Evolutionary conservation across 2,329 filamentous ascomycete species (phyloP).

Genomic region (Fusarium heterosporum): DNA sequence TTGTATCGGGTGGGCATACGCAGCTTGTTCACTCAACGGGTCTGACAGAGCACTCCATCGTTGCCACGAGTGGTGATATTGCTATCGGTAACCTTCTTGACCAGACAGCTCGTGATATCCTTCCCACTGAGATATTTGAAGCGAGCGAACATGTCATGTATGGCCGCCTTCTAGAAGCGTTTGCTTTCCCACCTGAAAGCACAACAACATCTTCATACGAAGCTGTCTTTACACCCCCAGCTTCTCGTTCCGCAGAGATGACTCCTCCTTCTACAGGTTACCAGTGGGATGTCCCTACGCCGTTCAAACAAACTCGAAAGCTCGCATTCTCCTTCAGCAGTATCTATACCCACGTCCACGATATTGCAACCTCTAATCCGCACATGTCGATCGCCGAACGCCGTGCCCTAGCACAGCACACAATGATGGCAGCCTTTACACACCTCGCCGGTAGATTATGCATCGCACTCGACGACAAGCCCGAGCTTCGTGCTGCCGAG

Average conservation of each 20-base stretch:
- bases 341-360: slow-evolving; percentile 66
- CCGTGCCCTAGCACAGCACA: slow-evolving; percentile 74
- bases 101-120: slow-evolving; percentile 81
- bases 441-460: slow-evolving; percentile 83
- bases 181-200: slow-evolving; percentile 71
- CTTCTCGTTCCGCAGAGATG: slow-evolving; percentile 69
- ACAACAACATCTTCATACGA: slow-evolving; percentile 47
- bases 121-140: slow-evolving; percentile 71
- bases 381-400: slow-evolving; percentile 70
- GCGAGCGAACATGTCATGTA: slow-evolving; percentile 77
- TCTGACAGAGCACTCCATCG: slow-evolving; percentile 75
- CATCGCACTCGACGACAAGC: slow-evolving; percentile 66
- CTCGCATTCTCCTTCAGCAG: slow-evolving; percentile 80
- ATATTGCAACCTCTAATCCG: slow-evolving; percentile 56
- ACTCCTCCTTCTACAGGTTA: slow-evolving; percentile 54
- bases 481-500: slow-evolving; percentile 53
- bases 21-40: slow-evolving; percentile 81
- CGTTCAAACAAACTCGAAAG: slow-evolving; percentile 67
- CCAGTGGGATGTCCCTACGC: slow-evolving; percentile 75
- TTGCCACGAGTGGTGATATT: slow-evolving; percentile 80
- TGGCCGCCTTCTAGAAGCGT: slow-evolving; percentile 80
- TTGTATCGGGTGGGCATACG: slow-evolving; percentile 94
- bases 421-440: slow-evolving; percentile 87
- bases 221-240: slow-evolving; percentile 67
- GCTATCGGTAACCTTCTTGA: slow-evolving; percentile 93